Base-by-base conservation (phyloP, 805 yeast species). In the Nakazawaea siamensis region DNA sequence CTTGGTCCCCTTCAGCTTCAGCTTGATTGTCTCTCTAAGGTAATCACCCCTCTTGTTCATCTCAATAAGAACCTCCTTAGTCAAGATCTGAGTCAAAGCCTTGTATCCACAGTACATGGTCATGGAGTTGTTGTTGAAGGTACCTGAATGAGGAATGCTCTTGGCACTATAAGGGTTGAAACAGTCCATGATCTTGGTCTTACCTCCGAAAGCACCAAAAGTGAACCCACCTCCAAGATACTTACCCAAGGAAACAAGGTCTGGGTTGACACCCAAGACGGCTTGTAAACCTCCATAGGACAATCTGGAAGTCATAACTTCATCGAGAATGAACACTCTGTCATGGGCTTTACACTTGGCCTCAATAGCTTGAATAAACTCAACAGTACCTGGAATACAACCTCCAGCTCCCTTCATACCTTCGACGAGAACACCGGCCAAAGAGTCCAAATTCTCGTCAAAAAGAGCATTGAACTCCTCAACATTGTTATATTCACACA, bases 341-440 rank as follows among this genome's bases (percentile, higher is more conserved):
- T 27, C 34, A 10, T 6, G 5, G n/a, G 29, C 31, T n/a, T 34
- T 28, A 27, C 45, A 42, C 13, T 27, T 32, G 14, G n/a, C 15
- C 19, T 42, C 39, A 19, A 42, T 39, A 18, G 24, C 20, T 6
- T 28, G 20, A 9, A 42, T 24, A 21, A 42, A 42, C 12, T 26
- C 24, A 4, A 13, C 8, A 11, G 29, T 19, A 20, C 34, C 45
- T 5, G 30, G 30, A 9, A 42, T 30, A 16, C 39, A 35, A 9
- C 45, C 45, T 8, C 45, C 45, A 5, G 45, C 39, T 7, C 45
- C 45, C 27, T 29, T 33, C 42, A 42, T 36, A 2, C 39, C 43
- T 20, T 42, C 45, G 2, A 39, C 39, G 12, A 42, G 29, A n/a
- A 42, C 39, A 12, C 39, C 43, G 12, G 45, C 45, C 10, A 42